Evolutionary conservation across 441 rosid species (phyloP).

Genomic region (Mallotus japonicus): DNA sequence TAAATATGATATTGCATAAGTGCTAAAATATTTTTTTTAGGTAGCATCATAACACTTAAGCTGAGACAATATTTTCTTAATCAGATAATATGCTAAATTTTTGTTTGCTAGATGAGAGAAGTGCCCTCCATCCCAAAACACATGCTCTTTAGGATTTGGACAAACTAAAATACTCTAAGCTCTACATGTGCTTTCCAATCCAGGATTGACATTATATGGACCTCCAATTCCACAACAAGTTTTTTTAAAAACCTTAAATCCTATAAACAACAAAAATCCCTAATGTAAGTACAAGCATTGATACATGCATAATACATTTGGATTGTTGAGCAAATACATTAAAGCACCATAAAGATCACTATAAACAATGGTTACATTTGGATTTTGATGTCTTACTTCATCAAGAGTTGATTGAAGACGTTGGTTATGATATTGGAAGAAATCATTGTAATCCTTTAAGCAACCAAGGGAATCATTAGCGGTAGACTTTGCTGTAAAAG

Average conservation of each 20-base stretch:
- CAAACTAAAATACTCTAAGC: not conserved
- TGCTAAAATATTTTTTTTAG: too few relatives aligned
- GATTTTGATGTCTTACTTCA: not conserved
- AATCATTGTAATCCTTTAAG: constrained; percentile 12
- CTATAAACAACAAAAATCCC: not conserved
- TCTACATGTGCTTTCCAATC: not conserved
- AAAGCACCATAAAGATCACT: constrained; percentile 12
- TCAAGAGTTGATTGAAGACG: constrained; percentile 10
- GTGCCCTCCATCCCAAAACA: constrained; percentile 3
- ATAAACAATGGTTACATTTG: constrained; percentile 4
- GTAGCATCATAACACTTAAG: not conserved
- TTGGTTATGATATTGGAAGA: not conserved
- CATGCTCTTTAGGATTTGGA: not conserved
- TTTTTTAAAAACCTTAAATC: not conserved
- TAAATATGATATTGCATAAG: too few relatives aligned
- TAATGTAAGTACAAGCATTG: too few relatives aligned
- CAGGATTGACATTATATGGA: not conserved
- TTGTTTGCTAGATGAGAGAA: not conserved
- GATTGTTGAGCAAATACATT: not conserved
- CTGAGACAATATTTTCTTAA: not conserved
- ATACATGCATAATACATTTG: too few relatives aligned
- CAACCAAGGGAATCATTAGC: constrained; percentile 12
- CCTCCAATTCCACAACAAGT: constrained; percentile 21
- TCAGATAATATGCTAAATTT: not conserved
- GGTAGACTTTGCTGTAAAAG: not conserved